Base-by-base conservation (phyloP, 768 basidiomycete genomes). In the Tylopilus sp. region DNA sequence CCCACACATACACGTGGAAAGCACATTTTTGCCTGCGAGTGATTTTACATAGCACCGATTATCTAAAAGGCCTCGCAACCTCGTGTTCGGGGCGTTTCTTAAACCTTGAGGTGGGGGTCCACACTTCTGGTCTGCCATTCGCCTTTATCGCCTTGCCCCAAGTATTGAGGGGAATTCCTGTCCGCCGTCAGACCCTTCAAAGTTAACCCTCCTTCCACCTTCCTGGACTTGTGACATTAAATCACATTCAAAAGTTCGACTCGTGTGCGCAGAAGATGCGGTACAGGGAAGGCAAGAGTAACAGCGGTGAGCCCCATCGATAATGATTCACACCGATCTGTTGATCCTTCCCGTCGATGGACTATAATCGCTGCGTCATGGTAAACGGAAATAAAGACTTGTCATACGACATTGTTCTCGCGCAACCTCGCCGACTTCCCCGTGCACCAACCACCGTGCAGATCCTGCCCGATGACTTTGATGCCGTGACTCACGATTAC, bases 371-470 rank as follows among this genome's bases (percentile, higher is more conserved):
- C 9, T 11, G 36, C 18, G 15, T 5, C 21, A 28, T 12, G n/a
- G 8, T 44, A 17, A 21, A 54, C 18, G 56, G 38, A 33, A 41
- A 47, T 25, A 40, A 58, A 70, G 67, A 68, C 44, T 68, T 66
- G 25, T 69, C 68, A 28, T 66, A 68, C 36, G 68, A 68, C 38
- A 64, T 68, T 33, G 62, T 69, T 26, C 52, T 59, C 4, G 52
- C 60, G n/a, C 50, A 30, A 21, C 47, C 47, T 17, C 59, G 58
- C 18, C 62, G 66, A 31, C 66, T 30, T 7, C 67, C 67, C 1
- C 66, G 63, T 8, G 61, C 68, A 13, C 67, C 68, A 18, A 69
- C 67, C 8, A 68, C 67, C 15, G 44, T 69, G n/a, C 68, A 68
- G 40, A 57, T 66, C 33, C 47, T 68, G 17, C 50, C 63, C 2